Percentiles rank a stretch among this genome's conserved stretches.
Conservation (phyloP, 371 early-diverging fungal species). For the Phascolomyces articulosus region DNA sequence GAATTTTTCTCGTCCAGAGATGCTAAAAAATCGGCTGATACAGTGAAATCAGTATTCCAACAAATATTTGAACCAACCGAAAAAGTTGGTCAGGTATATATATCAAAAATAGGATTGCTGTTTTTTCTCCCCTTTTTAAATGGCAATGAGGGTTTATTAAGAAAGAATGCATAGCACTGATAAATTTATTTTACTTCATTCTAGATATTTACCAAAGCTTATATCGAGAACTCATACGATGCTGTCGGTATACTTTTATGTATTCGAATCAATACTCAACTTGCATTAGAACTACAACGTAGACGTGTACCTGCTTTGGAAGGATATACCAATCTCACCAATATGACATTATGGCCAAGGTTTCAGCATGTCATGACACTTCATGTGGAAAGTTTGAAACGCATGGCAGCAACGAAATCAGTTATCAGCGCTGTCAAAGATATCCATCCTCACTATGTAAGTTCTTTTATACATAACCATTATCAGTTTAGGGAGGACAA, state of each 20-base stretch:
- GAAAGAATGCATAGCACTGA: background rate
- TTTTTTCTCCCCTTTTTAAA: too few relatives aligned
- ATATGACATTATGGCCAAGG: constrained; percentile 92
- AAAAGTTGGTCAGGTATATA: constrained; percentile 72
- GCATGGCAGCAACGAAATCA: constrained; percentile 63
- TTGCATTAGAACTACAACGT: constrained; percentile 81
- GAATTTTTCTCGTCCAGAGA: constrained; percentile 82
- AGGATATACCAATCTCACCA: constrained; percentile 81
- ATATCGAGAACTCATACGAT: constrained; percentile 80
- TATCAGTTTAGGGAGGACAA: too few relatives aligned
- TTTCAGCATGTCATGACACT: constrained; percentile 87
- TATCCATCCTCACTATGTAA: constrained; percentile 84
- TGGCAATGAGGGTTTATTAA: background rate
- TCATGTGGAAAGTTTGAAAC: constrained; percentile 85
- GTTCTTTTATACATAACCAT: background rate
- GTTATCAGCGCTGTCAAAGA: constrained; percentile 64
- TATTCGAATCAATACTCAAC: constrained; percentile 82
- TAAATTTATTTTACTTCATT: background rate
- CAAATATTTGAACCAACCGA: constrained; percentile 86
- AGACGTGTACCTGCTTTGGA: constrained; percentile 81
- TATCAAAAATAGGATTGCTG: too few relatives aligned
- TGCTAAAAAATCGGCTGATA: constrained; percentile 46
- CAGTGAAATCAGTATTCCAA: constrained; percentile 59
- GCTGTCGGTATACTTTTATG: constrained; percentile 89
- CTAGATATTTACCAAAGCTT: constrained; percentile 65